Conservation (phyloP, 2,329 filamentous ascomycete genomes). For the Aspergillus texensis region DNA sequence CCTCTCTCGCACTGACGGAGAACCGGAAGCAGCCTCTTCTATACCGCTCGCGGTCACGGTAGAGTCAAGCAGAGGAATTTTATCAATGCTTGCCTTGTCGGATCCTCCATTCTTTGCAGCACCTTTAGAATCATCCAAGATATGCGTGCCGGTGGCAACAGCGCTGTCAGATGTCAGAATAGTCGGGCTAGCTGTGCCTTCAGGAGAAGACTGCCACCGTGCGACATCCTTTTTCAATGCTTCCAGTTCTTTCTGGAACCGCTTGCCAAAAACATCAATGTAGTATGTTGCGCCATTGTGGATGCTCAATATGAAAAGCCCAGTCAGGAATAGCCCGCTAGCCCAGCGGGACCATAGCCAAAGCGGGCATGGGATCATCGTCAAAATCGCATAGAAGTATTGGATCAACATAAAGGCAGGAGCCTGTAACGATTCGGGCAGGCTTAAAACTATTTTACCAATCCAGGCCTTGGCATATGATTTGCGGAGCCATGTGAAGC, state of each 20-base stretch:
- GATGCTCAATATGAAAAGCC: conserved; percentile 91
- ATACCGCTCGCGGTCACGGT: conserved; percentile 30
- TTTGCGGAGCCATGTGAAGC: conserved; percentile 93
- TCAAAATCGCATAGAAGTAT: conserved; percentile 84
- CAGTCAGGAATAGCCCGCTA: conserved; percentile 73
- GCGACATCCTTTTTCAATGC: conserved; percentile 83
- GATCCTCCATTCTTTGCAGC: conserved; percentile 22
- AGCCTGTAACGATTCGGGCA: conserved; percentile 78
- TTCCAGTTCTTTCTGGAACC: conserved; percentile 96
- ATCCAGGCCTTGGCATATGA: conserved; percentile 91
- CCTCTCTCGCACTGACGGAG: conserved; percentile 28
- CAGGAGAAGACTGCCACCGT: conserved; percentile 70
- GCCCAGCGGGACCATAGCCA: conserved; percentile 92
- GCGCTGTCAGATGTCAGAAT: conserved; percentile 28
- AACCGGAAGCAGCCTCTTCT: conserved; percentile 13
- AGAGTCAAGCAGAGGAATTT: conserved; percentile 41
- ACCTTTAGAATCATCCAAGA: conserved; percentile 21
- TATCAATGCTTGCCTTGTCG: conserved; percentile 33
- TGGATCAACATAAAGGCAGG: conserved; percentile 95
- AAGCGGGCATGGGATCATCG: conserved; percentile 90
- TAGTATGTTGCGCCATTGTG: conserved; percentile 98
- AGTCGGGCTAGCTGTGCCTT: conserved; percentile 34
- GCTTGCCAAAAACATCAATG: conserved; percentile 95
- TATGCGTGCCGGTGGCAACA: conserved; percentile 23
- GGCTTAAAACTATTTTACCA: conserved; percentile 77